phyloP scores from a whole-genome alignment of 2,329 filamentous ascomycete genomes.

The Paraconiothyrium brasiliense region DNA sequence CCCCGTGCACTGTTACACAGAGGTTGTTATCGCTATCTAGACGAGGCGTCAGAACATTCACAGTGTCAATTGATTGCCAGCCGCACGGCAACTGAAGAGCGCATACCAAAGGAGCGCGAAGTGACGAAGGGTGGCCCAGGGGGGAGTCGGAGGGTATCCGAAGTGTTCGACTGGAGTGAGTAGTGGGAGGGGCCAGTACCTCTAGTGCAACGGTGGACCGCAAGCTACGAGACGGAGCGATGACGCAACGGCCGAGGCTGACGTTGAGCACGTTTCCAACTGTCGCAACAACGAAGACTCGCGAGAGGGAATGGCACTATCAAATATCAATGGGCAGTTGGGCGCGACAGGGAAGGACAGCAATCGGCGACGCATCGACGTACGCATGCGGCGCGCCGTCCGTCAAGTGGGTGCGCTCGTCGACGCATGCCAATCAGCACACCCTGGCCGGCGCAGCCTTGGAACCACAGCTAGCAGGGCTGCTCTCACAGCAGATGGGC shows the following conservation, averaged over 20 bases:
- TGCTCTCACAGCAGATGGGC: background rate
- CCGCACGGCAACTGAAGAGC: background rate
- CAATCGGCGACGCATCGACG: background rate
- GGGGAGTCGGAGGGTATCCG: background rate
- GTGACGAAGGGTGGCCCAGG: background rate
- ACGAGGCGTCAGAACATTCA: background rate
- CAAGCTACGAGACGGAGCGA: background rate
- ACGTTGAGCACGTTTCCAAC: background rate
- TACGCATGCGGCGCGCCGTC: constrained; percentile 1
- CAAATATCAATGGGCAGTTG: background rate
- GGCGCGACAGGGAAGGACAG: background rate
- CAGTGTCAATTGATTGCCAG: background rate
- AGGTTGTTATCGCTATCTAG: background rate
- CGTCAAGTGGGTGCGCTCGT: background rate
- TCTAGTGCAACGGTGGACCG: background rate
- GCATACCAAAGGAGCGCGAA: background rate
- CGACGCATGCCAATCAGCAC: background rate
- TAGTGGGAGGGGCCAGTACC: background rate
- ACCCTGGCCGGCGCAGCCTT: background rate
- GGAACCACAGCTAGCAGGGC: background rate
- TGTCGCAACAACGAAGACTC: background rate
- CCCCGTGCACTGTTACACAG: constrained; percentile 26
- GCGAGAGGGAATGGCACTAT: background rate
- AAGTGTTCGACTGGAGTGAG: background rate
- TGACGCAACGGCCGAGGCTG: constrained; percentile 5